phyloP scores from a whole-genome alignment of 208 protist species.

The Trypanosoma grayi region DNA sequence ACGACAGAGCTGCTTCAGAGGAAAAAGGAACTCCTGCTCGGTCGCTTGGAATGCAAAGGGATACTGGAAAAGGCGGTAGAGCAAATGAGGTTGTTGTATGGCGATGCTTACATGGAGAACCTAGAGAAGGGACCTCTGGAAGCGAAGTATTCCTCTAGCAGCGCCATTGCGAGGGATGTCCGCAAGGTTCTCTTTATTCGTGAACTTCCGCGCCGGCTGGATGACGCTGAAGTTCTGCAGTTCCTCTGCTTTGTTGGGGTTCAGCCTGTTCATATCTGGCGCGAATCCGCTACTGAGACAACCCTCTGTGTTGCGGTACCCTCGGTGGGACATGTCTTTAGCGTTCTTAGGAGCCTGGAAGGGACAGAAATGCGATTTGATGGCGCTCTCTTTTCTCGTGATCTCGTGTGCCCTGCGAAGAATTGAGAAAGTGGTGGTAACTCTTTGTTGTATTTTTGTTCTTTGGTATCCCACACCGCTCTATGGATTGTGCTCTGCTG shows the following conservation, averaged over 20 bases:
- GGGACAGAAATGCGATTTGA: slow-evolving; percentile 18
- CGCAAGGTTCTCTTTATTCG: slow-evolving; percentile 20
- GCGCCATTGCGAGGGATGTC: slow-evolving; percentile 3
- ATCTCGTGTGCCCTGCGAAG: too few species aligned
- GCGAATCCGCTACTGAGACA: slow-evolving; percentile 13
- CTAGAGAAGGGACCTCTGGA: background rate
- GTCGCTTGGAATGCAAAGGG: slow-evolving; percentile 15
- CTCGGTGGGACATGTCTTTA: slow-evolving; percentile 15
- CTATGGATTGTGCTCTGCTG: too few species aligned
- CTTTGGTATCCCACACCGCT: too few species aligned
- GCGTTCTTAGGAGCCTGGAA: slow-evolving; percentile 17
- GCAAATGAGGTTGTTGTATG: slow-evolving; percentile 20
- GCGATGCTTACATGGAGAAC: slow-evolving; percentile 12
- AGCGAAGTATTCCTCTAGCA: slow-evolving; percentile 20
- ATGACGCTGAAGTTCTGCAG: slow-evolving; percentile 20
- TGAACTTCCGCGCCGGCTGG: slow-evolving; percentile 1
- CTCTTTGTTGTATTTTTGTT: too few species aligned
- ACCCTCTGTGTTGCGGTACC: slow-evolving; percentile 22
- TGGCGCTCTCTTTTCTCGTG: slow-evolving; percentile 16
- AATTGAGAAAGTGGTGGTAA: too few species aligned
- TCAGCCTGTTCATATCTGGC: slow-evolving; percentile 26
- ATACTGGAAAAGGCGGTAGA: slow-evolving; percentile 4
- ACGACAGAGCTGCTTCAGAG: slow-evolving; percentile 10
- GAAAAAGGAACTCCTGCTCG: slow-evolving; percentile 15
- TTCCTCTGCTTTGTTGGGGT: slow-evolving; percentile 18